phyloP scores from a whole-genome alignment of 1,284 basidiomycete genomes.

The Caloboletus inedulis region DNA sequence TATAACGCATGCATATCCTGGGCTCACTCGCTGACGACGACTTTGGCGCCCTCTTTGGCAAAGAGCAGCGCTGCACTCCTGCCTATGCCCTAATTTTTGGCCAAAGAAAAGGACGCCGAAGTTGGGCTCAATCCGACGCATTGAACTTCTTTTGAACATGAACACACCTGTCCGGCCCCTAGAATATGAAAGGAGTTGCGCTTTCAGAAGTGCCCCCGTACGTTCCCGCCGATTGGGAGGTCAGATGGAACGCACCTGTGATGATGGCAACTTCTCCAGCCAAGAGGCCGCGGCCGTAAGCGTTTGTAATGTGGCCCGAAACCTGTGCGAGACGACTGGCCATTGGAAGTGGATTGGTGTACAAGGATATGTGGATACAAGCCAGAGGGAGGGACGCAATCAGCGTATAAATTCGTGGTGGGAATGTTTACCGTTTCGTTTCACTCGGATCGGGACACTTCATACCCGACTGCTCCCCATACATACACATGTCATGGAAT shows the following conservation, averaged over 20 bases:
- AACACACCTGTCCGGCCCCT: slow-evolving; percentile 72
- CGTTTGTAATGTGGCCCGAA: slow-evolving; percentile 62
- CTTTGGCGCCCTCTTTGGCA: slow-evolving; percentile 82
- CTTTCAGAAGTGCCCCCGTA: too few relatives aligned
- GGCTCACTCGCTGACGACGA: slow-evolving; percentile 78
- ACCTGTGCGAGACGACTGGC: slow-evolving; percentile 67
- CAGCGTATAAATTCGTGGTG: too few relatives aligned
- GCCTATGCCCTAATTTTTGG: slow-evolving; percentile 62
- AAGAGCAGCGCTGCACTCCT: slow-evolving; percentile 73
- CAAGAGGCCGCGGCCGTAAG: slow-evolving; percentile 61
- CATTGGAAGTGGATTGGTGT: slow-evolving; percentile 33
- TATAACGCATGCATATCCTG: neutral
- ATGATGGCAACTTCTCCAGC: slow-evolving; percentile 82
- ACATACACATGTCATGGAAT: neutral
- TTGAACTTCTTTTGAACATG: neutral
- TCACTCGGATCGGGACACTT: neutral
- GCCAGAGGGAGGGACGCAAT: too few relatives aligned
- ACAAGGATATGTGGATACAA: too few relatives aligned
- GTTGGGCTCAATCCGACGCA: neutral
- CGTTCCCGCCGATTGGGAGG: neutral
- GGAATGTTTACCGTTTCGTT: too few relatives aligned
- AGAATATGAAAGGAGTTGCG: neutral
- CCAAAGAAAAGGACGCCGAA: neutral
- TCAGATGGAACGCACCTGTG: slow-evolving; percentile 53
- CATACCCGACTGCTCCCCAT: neutral